Evolutionary conservation across 345 rosid genomes (phyloP).

Genomic region (Citrus maxima): DNA sequence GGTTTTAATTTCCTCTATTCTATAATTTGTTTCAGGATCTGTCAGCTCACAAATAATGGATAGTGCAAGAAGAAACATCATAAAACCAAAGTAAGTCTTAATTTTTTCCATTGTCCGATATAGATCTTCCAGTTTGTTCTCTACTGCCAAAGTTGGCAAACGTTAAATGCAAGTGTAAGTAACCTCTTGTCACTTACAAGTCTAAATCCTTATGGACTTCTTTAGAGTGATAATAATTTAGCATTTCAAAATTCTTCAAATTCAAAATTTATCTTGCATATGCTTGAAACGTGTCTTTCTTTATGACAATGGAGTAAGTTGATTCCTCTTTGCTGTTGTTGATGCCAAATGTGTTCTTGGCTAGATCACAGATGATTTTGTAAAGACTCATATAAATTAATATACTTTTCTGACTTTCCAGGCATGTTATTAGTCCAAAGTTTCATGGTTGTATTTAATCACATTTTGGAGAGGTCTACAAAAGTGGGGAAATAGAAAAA

Average conservation of each 20-base stretch:
- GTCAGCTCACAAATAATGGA: constrained; percentile 18
- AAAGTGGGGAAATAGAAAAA: background rate
- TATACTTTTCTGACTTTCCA: background rate
- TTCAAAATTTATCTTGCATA: background rate
- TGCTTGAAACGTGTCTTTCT: background rate
- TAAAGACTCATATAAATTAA: background rate
- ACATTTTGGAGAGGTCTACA: background rate
- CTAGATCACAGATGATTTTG: background rate
- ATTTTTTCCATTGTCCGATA: background rate
- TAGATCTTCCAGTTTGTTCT: background rate
- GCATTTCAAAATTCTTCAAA: background rate
- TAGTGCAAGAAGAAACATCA: constrained; percentile 9
- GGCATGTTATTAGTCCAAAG: background rate
- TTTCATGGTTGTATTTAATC: background rate
- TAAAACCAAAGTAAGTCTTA: constrained; percentile 31
- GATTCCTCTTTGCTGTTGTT: background rate
- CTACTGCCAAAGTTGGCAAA: background rate
- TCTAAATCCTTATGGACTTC: background rate
- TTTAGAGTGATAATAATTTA: background rate
- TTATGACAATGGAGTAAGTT: too few species aligned
- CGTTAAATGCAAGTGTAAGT: background rate
- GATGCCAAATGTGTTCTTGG: background rate
- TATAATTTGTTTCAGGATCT: constrained; percentile 29
- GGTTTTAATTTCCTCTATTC: constrained; percentile 4
- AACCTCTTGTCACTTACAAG: background rate